Conservation (phyloP, 2,329 filamentous ascomycete genomes). For the Parastagonospora nodorum region DNA sequence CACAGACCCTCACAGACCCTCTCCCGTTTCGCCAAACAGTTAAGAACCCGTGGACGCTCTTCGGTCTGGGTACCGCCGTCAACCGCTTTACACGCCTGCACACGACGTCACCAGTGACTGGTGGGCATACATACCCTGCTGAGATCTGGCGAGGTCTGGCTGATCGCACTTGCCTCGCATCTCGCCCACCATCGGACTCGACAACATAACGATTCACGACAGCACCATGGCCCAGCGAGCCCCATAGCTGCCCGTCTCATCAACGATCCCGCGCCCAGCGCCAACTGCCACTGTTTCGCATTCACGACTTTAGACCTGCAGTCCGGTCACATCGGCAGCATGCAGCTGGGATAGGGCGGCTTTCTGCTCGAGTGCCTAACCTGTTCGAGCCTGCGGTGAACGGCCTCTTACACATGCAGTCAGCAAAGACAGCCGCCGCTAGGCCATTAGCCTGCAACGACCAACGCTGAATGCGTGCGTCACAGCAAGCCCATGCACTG, state of each 20-base stretch:
- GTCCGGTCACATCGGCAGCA: not conserved
- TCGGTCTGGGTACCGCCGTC: no score
- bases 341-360: conserved; percentile 17
- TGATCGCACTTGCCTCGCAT: no score
- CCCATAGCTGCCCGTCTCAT: not conserved
- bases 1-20: not conserved
- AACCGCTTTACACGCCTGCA: no score
- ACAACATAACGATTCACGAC: no score
- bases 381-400: conserved; percentile 17
- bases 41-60: no score
- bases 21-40: no score
- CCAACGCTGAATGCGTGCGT: not conserved
- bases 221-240: not conserved
- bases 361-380: conserved; percentile 34
- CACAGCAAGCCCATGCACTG: not conserved
- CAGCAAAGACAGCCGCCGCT: conserved; percentile 22
- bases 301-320: not conserved
- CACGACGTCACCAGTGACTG: no score
- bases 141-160: no score
- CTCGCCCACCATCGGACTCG: no score
- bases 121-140: no score
- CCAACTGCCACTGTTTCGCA: not conserved
- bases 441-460: conserved; percentile 18
- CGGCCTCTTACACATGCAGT: conserved; percentile 21
- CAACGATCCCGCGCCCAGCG: not conserved